Evolutionary conservation across 179 eudicot genomes (phyloP).

Genomic region (Drosera spatulata): DNA sequence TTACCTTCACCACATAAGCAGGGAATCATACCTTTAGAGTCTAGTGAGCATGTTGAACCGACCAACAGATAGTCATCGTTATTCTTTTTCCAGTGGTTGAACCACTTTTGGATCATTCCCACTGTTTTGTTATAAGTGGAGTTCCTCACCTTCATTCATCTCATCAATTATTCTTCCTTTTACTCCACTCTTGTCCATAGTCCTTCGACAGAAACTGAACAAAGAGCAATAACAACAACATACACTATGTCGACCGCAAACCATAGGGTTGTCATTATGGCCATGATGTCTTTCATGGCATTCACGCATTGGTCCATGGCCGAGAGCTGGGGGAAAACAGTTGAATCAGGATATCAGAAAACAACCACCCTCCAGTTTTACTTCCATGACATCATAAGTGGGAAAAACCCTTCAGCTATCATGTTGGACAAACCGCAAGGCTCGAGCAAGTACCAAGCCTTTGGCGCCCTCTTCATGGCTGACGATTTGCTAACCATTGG

Average conservation of each 20-base stretch:
- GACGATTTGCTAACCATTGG: no score
- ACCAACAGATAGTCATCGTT: background rate
- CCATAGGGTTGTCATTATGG: background rate
- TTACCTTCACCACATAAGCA: no score
- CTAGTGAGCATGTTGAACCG: background rate
- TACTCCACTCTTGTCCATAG: background rate
- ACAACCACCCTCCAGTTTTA: constrained; percentile 39
- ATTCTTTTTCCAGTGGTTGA: background rate
- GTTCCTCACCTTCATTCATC: background rate
- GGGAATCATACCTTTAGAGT: no score
- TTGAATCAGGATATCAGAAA: constrained; percentile 13
- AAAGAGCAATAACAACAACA: background rate
- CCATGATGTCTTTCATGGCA: background rate
- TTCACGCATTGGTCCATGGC: background rate
- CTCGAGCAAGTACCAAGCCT: no score
- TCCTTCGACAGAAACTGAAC: background rate
- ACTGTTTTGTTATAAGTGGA: background rate
- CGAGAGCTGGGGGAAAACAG: constrained; percentile 29
- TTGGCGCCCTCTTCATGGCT: no score
- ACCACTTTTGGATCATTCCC: background rate
- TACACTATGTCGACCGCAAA: background rate
- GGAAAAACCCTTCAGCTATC: constrained; percentile 28
- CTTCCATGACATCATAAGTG: constrained; percentile 48
- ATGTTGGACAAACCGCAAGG: constrained; percentile 22
- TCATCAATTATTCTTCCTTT: background rate